A percentile compares a stretch with the other conserved stretches of the same genome.
Evolutionary conservation across 495 filamentous ascomycete genomes (phyloP).

Genomic region (Copromyces sp.): DNA sequence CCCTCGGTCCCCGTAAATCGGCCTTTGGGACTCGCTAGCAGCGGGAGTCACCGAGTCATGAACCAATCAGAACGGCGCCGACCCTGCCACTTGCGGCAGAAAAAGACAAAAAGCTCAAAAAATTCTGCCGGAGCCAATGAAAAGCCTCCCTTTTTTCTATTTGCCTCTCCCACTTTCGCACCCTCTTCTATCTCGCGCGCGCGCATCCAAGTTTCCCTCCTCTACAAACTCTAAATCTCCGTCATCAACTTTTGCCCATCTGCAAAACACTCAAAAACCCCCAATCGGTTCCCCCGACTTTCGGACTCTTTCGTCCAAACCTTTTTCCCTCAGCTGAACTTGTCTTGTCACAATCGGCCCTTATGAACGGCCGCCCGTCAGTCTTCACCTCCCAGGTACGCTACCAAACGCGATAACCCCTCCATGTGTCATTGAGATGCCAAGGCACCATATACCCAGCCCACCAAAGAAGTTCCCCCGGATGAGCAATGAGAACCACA

Average conservation of each 20-base stretch:
- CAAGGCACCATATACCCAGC: background rate
- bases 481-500: background rate
- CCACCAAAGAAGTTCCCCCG: background rate
- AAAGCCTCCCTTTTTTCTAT: background rate
- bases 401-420: constrained; percentile 4
- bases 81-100: background rate
- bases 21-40: background rate
- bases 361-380: constrained; percentile 91
- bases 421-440: background rate
- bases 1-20: background rate
- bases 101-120: background rate
- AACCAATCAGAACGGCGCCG: background rate
- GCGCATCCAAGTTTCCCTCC: background rate
- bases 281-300: background rate
- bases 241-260: constrained; percentile 7
- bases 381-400: constrained; percentile 95
- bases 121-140: background rate
- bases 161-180: background rate
- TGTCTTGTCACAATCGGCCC: constrained; percentile 40
- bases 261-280: background rate
- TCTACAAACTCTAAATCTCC: background rate
- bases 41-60: background rate
- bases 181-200: background rate
- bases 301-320: constrained; percentile 2
- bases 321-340: constrained; percentile 13